Base-by-base conservation (phyloP, 1,284 basidiomycete species). In the Phaffia rhodozyma region DNA sequence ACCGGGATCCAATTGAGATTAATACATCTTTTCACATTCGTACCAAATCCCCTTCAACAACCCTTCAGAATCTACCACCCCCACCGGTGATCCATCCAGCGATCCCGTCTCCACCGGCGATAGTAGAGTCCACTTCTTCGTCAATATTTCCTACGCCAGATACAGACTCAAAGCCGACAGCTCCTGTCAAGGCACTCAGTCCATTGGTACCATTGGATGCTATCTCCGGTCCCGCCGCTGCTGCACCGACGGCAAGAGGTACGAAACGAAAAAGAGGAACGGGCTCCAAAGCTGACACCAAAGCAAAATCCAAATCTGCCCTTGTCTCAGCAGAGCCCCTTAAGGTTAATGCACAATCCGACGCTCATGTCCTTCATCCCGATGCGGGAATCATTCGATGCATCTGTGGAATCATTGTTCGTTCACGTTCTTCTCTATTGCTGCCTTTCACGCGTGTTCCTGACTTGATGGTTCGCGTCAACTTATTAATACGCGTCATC, bases 401-500 rank as follows among this genome's bases (percentile, higher is more conserved):
- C 65, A 76, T 77, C 62, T 77, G 76, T 62, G 72, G 71, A 3
- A 71, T 75, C 50, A 70, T 69, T 11, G 66, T 69, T 50, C 59
- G 63, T 65, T 11, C 21, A 20, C 18, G n/a, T 38, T 30, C 43
- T 13, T 30, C 3, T 23, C 32, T 23, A 56, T 21, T 20, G 48
- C 27, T 18, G 2, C 7, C 11, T 56, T 1, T 34, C 4, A n/a
- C 9, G n/a, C 20, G n/a, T 23, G 56, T 54, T 29, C 7, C 27
- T 30, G 29, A 53, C 32, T 18, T 18, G 9, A 25, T 6, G 11
- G 43, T 23, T 21, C 20, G 5, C 16, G 32, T 57, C 32, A n/a
- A 79, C 81, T 78, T 55, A 91, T 89, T 72, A 86, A 89, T 60
- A 91, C 18, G 89, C 71, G 83, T 82, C 5, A 79, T 78, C n/a